Evolutionary conservation across 2,329 filamentous ascomycete species (phyloP).

Genomic region (Aureobasidium musti): DNA sequence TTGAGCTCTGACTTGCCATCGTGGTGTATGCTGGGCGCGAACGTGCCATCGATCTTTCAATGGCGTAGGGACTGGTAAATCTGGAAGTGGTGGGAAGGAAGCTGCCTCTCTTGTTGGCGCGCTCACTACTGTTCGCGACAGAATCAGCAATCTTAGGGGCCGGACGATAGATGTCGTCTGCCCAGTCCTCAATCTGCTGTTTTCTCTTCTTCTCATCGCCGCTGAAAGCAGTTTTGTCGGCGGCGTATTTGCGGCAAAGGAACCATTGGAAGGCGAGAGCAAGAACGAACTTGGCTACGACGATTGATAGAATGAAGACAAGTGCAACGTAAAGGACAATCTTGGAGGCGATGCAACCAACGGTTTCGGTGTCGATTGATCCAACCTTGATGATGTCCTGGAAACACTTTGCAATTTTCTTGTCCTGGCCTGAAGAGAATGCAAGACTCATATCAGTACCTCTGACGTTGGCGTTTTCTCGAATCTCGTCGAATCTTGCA

Average conservation of each 20-base stretch:
- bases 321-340: slow-evolving; percentile 94
- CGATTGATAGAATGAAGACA: slow-evolving; percentile 87
- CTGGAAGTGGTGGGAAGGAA: slow-evolving; percentile 93
- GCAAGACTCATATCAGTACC: slow-evolving; percentile 88
- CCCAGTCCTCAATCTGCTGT: slow-evolving; percentile 96
- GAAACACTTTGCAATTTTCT: slow-evolving; percentile 80
- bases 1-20: slow-evolving; percentile 87
- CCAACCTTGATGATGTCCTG: slow-evolving; percentile 95
- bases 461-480: slow-evolving; percentile 68
- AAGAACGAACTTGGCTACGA: slow-evolving; percentile 80
- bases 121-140: slow-evolving; percentile 63
- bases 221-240: slow-evolving; percentile 79
- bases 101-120: slow-evolving; percentile 76
- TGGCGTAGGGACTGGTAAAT: slow-evolving; percentile 86
- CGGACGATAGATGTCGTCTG: slow-evolving; percentile 93
- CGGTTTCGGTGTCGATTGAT: slow-evolving; percentile 90
- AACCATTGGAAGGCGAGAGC: slow-evolving; percentile 97
- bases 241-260: slow-evolving; percentile 80
- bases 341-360: slow-evolving; percentile 96
- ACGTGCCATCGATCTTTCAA: slow-evolving; percentile 60
- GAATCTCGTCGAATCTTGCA: slow-evolving; percentile 74
- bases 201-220: slow-evolving; percentile 81
- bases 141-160: slow-evolving; percentile 79
- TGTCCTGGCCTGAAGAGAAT: slow-evolving; percentile 77
- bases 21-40: slow-evolving; percentile 71